Evolutionary conservation across 2,329 filamentous ascomycete genomes (phyloP).

Genomic region (Penicillium verrucosum): DNA sequence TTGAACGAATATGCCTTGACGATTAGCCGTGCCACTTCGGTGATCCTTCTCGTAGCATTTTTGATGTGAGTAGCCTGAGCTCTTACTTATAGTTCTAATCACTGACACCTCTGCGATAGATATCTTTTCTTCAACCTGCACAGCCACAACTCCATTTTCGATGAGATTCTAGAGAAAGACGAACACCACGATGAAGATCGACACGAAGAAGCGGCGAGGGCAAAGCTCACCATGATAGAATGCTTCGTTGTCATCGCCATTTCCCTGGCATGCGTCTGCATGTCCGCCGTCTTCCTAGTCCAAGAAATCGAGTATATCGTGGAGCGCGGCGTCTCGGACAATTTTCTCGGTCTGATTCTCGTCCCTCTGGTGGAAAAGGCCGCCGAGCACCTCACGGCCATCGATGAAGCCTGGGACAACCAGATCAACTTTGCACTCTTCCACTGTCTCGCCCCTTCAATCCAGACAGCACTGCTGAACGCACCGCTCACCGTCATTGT

Average conservation of each 20-base stretch:
- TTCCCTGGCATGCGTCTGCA: constrained; percentile 65
- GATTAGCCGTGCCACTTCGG: constrained; percentile 67
- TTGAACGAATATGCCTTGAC: constrained; percentile 56
- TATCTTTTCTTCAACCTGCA: constrained; percentile 70
- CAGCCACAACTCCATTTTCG: constrained; percentile 73
- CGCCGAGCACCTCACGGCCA: constrained; percentile 77
- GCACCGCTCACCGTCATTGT: constrained; percentile 79
- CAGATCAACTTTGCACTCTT: constrained; percentile 78
- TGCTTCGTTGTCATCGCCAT: constrained; percentile 63
- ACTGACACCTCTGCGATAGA: constrained; percentile 23
- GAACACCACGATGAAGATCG: constrained; percentile 65
- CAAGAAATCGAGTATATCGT: constrained; percentile 66
- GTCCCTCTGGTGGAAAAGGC: constrained; percentile 80
- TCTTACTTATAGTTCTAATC: background rate
- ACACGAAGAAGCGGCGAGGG: constrained; percentile 57
- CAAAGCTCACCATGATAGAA: constrained; percentile 73
- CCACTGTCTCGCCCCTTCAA: constrained; percentile 80
- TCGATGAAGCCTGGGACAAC: constrained; percentile 72
- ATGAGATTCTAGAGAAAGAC: constrained; percentile 68
- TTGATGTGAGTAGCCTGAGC: constrained; percentile 47
- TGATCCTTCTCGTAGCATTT: constrained; percentile 70
- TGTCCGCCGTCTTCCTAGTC: constrained; percentile 72
- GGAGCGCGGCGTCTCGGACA: constrained; percentile 52
- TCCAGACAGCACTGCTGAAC: constrained; percentile 87
- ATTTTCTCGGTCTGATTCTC: constrained; percentile 69